phyloP scores from a whole-genome alignment of 495 filamentous ascomycete species.

The Hypoxylon intermedium region DNA sequence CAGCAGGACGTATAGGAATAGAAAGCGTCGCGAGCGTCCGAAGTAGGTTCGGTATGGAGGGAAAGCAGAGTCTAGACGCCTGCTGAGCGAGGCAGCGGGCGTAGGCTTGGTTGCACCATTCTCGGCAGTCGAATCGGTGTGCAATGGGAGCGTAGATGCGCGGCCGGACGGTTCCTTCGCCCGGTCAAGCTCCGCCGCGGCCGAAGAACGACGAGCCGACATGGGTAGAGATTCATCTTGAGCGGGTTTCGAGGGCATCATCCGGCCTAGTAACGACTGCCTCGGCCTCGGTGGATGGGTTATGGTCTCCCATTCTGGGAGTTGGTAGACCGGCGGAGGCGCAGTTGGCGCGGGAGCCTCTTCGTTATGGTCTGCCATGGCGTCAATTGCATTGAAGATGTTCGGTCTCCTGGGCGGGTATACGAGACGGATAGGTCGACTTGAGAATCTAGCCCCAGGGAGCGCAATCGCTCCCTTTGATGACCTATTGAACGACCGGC shows the following conservation, averaged over 20 bases:
- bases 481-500: neutral
- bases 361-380: slow-evolving; percentile 21
- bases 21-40: slow-evolving; percentile 48
- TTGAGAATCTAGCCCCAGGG: neutral
- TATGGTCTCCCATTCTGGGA: slow-evolving; percentile 51
- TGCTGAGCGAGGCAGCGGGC: slow-evolving; percentile 20
- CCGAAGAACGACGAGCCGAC: slow-evolving; percentile 17
- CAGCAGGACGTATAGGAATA: slow-evolving; percentile 44
- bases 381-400: slow-evolving; percentile 7
- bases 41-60: slow-evolving; percentile 52
- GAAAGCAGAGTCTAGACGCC: slow-evolving; percentile 43
- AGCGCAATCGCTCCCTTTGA: neutral
- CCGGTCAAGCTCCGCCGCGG: slow-evolving; percentile 4
- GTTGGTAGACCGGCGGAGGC: slow-evolving; percentile 32
- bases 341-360: neutral
- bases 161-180: slow-evolving; percentile 11
- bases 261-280: slow-evolving; percentile 27
- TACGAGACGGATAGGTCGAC: neutral
- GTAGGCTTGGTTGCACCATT: slow-evolving; percentile 1
- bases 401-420: neutral
- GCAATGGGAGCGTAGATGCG: slow-evolving; percentile 26
- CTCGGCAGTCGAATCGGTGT: slow-evolving; percentile 2
- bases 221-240: slow-evolving; percentile 7
- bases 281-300: slow-evolving; percentile 45
- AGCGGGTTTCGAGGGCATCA: slow-evolving; percentile 10